phyloP scores from a whole-genome alignment of 495 filamentous ascomycete species.

The Tetracladium marchalianum region DNA sequence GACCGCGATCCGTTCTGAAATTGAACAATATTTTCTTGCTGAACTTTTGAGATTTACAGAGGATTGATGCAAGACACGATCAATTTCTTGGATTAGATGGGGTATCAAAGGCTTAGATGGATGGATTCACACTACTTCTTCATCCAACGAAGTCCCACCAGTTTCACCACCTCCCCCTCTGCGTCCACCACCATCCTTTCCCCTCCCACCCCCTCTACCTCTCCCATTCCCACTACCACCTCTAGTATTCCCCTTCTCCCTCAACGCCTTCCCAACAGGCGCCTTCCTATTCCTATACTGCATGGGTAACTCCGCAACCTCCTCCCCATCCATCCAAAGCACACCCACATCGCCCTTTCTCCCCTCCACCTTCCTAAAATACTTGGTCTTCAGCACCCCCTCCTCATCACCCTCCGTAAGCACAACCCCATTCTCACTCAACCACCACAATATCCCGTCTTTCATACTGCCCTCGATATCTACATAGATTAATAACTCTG shows the following conservation, averaged over 20 bases:
- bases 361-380: slow-evolving; percentile 47
- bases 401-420: slow-evolving; percentile 39
- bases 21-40: too few species aligned
- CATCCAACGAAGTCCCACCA: too few species aligned
- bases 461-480: slow-evolving; percentile 57
- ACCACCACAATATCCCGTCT: slow-evolving; percentile 67
- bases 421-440: slow-evolving; percentile 75
- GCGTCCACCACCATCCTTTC: slow-evolving; percentile 15
- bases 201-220: slow-evolving; percentile 1
- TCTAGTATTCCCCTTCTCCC: slow-evolving; percentile 18
- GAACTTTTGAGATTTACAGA: too few species aligned
- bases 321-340: slow-evolving; percentile 54
- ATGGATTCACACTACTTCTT: too few species aligned
- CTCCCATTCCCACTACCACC: slow-evolving; percentile 1
- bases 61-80: too few species aligned
- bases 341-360: slow-evolving; percentile 45
- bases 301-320: slow-evolving; percentile 45
- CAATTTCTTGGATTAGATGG: too few species aligned
- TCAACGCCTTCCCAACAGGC: slow-evolving; percentile 35
- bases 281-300: slow-evolving; percentile 26
- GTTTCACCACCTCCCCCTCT: too few species aligned
- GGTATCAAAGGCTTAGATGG: too few species aligned
- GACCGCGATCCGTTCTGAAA: too few species aligned
- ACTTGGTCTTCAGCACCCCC: slow-evolving; percentile 32
- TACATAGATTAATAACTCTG: slow-evolving; percentile 70